A percentile compares a stretch with the other conserved stretches of the same genome.
Evolutionary conservation across 257 asterid species (phyloP).

Genomic region (Dorcoceras hygrometricum): DNA sequence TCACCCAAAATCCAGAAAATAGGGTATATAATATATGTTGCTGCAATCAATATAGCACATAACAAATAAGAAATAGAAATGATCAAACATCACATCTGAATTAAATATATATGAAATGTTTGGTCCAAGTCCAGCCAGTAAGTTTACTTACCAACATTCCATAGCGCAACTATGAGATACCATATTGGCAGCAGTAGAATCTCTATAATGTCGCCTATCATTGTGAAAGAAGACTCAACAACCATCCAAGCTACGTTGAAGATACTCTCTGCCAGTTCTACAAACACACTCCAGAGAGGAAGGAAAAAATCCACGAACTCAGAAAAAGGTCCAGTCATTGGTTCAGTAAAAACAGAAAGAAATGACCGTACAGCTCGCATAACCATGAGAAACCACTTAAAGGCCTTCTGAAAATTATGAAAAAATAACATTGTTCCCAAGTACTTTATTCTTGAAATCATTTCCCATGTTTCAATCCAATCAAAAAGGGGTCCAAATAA

Average conservation of each 20-base stretch:
- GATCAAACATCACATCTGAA: conserved; percentile 6
- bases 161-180: conserved; percentile 42
- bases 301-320: conserved; percentile 60
- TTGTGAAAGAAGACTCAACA: conserved; percentile 51
- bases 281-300: conserved; percentile 61
- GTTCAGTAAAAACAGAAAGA: conserved; percentile 50
- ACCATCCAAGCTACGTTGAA: conserved; percentile 68
- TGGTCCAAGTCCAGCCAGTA: not conserved
- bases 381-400: conserved; percentile 71
- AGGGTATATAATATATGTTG: conserved; percentile 59
- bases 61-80: conserved; percentile 16
- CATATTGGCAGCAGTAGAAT: conserved; percentile 70
- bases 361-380: conserved; percentile 58
- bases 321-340: conserved; percentile 63
- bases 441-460: conserved; percentile 83
- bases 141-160: conserved; percentile 62
- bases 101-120: conserved; percentile 4
- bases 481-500: conserved; percentile 95
- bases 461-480: conserved; percentile 96
- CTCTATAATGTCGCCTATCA: conserved; percentile 55
- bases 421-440: conserved; percentile 97
- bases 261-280: conserved; percentile 49
- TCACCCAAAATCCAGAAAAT: conserved; percentile 75
- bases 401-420: conserved; percentile 88
- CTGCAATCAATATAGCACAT: conserved; percentile 45